Evolutionary conservation across 1,284 basidiomycete genomes (phyloP).

Genomic region (Entoloma clypeatum): DNA sequence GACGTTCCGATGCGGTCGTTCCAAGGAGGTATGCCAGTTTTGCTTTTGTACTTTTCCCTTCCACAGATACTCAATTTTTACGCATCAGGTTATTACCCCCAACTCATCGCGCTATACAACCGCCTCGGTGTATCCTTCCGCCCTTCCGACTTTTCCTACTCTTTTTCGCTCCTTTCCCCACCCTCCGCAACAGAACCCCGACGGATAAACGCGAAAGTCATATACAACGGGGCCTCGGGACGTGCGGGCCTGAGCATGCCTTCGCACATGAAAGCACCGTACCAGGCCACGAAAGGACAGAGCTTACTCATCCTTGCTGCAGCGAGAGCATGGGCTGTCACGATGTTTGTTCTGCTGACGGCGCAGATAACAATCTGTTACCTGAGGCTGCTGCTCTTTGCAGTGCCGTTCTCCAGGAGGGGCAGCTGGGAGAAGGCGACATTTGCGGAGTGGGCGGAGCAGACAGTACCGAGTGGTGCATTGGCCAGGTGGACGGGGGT

Average conservation of each 20-base stretch:
- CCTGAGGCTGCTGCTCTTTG: conserved; percentile 48
- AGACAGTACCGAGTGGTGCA: conserved; percentile 36
- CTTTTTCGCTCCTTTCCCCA: conserved; percentile 52
- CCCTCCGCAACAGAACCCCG: conserved; percentile 18
- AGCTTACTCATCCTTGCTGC: conserved; percentile 17
- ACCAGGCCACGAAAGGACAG: conserved; percentile 14
- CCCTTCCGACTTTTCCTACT: conserved; percentile 60
- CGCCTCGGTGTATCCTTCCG: conserved; percentile 51
- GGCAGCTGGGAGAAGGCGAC: conserved; percentile 31
- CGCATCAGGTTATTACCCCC: conserved; percentile 64
- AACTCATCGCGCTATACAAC: conserved; percentile 61
- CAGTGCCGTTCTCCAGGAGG: conserved; percentile 44
- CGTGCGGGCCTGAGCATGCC: conserved; percentile 50
- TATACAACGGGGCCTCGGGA: conserved; percentile 67
- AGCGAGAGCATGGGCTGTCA: conserved; percentile 26
- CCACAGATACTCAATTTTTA: conserved; percentile 4
- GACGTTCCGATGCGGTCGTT: conserved; percentile 80
- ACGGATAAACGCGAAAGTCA: conserved; percentile 45
- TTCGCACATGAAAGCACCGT: conserved; percentile 32
- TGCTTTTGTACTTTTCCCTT: not conserved
- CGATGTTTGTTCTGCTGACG: conserved; percentile 32
- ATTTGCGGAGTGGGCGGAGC: conserved; percentile 46
- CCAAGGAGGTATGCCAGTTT: conserved; percentile 54
- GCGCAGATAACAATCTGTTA: conserved; percentile 49
- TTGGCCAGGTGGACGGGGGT: conserved; percentile 38